Base-by-base conservation (phyloP, 2,329 filamentous ascomycete species). In the Fusarium papillatum region DNA sequence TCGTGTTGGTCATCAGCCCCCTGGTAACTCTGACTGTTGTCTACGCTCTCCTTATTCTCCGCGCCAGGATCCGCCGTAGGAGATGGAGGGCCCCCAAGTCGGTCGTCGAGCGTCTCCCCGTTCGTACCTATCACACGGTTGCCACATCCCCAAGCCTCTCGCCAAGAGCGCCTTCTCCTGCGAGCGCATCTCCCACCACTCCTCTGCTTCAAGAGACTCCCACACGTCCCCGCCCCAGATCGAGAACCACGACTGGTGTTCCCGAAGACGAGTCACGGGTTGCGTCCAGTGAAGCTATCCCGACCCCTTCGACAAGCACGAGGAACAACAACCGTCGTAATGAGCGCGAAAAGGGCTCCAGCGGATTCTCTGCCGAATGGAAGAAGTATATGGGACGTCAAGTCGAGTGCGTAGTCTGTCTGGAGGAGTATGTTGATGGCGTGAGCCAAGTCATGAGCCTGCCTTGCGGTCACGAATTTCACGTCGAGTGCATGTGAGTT, bases 81-180 rank as follows among this genome's bases (percentile, higher is more conserved):
- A 91, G 96, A 78, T 99, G 97, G 96, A 92, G 97, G 79, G 97
- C 97, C n/a, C 97, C 97, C 7, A 99, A 99, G 84, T 98, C 95
- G 1, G 93, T 99, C 1, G 96, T 99, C 22, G 96, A 98, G 78
- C 93, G 94, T 70, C 89, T 99, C n/a, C 97, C 97, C 3, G 95
- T 99, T 17, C 93, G 96, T 70, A 98, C 96, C 0, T 99, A 98
- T 81, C 96, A 98, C 80, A 98, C 96, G 0, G 94, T 98, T 41
- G 87, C 90, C 4, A 87, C 89, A 14, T 89, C 91, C 2, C 91
- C 92, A 2, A 81, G 74, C 63, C 83, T 91, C 83, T 85, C 90
- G 80, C 78, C 90, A 71, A 81, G 93, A 63, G 82, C 92, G 4
- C 88, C 93, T 7, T 94, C 92, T 24, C 92, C 93, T 0, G 88